phyloP scores from a whole-genome alignment of 2,329 filamentous ascomycete species.

The Arthroderma sp. region DNA sequence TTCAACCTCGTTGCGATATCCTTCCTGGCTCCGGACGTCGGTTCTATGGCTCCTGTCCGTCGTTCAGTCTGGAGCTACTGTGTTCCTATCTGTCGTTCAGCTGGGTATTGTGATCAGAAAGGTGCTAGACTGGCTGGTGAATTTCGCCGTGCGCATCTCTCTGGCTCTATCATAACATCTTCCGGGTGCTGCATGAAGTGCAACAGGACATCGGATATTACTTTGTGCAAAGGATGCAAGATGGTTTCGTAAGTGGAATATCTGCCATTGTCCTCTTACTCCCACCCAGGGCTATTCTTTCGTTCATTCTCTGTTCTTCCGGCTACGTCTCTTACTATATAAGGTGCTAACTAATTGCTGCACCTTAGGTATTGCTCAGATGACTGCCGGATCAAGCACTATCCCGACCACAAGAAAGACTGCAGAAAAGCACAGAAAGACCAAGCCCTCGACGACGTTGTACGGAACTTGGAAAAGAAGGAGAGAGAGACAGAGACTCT shows the following conservation, averaged over 20 bases:
- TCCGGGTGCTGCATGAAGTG: not conserved
- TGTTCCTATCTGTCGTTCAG: slow-evolving; percentile 3
- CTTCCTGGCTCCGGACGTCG: not conserved
- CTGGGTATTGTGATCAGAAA: slow-evolving; percentile 2
- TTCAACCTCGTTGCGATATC: slow-evolving; percentile 1
- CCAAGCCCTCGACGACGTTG: not conserved
- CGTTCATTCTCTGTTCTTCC: not conserved
- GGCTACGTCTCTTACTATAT: not conserved
- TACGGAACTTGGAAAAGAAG: not conserved
- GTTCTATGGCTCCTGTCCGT: not conserved
- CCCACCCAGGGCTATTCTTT: not conserved
- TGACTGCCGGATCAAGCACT: not conserved
- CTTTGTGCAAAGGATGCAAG: slow-evolving; percentile 1
- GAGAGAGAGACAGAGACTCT: not conserved
- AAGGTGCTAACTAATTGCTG: not conserved
- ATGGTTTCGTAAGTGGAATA: not conserved
- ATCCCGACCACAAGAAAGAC: slow-evolving; percentile 2
- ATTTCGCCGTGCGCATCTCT: not conserved
- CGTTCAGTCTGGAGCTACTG: slow-evolving; percentile 1
- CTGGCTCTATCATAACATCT: not conserved
- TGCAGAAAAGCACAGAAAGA: slow-evolving; percentile 5
- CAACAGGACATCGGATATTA: not conserved
- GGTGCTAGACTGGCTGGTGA: not conserved
- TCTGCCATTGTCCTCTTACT: too few species aligned
- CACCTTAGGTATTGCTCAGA: slow-evolving; percentile 3